Conservation (phyloP, 768 basidiomycete genomes). For the Agaricus blazei region DNA sequence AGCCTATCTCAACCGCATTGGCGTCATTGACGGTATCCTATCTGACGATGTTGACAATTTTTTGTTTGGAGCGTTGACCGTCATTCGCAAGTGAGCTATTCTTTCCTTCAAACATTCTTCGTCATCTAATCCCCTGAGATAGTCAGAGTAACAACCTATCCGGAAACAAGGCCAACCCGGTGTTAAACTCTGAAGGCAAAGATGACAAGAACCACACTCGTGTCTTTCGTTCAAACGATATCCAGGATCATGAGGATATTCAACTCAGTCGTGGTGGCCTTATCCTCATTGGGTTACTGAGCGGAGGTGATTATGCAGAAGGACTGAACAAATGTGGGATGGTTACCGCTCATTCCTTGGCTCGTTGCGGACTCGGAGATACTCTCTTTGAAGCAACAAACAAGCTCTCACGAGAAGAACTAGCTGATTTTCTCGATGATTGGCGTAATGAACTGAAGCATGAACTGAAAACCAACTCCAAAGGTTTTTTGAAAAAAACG, state of each 20-base stretch:
- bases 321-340: conserved; percentile 67
- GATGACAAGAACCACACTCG: conserved; percentile 69
- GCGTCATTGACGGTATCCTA: conserved; percentile 81
- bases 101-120: neutral
- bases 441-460: conserved; percentile 62
- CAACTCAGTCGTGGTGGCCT: conserved; percentile 64
- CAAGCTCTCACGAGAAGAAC: conserved; percentile 35
- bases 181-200: conserved; percentile 60
- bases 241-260: conserved; percentile 35
- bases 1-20: conserved; percentile 77
- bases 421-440: conserved; percentile 47
- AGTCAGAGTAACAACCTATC: conserved; percentile 71
- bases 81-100: conserved; percentile 74
- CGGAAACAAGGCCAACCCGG: conserved; percentile 61
- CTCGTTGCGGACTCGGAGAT: conserved; percentile 78
- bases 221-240: conserved; percentile 36
- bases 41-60: conserved; percentile 95
- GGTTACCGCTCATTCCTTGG: conserved; percentile 71
- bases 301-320: conserved; percentile 87
- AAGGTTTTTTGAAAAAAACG: conserved; percentile 58
- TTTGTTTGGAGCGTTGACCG: conserved; percentile 78
- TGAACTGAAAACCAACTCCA: conserved; percentile 68
- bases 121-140: conserved; percentile 1
- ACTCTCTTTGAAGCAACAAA: conserved; percentile 55
- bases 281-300: conserved; percentile 77